phyloP scores from a whole-genome alignment of 2,329 filamentous ascomycete species.

The Sphaerulina populicola region DNA sequence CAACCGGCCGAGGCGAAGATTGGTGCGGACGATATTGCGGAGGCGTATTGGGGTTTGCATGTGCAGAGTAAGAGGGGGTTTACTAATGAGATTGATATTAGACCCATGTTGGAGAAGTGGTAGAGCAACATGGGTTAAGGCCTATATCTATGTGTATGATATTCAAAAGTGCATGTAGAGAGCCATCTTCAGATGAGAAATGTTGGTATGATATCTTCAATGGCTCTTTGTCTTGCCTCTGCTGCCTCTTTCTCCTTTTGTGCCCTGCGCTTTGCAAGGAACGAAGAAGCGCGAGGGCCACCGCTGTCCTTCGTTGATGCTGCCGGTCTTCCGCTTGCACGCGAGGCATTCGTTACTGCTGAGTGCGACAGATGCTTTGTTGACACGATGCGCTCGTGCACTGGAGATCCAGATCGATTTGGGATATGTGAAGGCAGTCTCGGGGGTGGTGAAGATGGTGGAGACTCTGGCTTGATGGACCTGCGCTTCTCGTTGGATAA shows the following conservation, averaged over 20 bases:
- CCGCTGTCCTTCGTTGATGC: constrained; percentile 1
- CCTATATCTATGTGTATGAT: background rate
- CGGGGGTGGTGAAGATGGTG: constrained; percentile 6
- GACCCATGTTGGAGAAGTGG: constrained; percentile 79
- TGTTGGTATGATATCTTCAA: constrained; percentile 35
- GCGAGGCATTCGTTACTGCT: no score
- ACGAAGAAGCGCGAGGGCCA: constrained; percentile 4
- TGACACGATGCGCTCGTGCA: background rate
- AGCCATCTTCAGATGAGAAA: constrained; percentile 35
- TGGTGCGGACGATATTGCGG: constrained; percentile 73
- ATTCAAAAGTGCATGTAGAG: background rate
- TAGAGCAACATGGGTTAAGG: constrained; percentile 34
- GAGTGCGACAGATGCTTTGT: no score
- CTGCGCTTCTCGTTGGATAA: constrained; percentile 1
- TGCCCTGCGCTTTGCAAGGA: constrained; percentile 28
- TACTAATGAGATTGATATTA: constrained; percentile 71
- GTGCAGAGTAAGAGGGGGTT: constrained; percentile 71
- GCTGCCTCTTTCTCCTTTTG: constrained; percentile 23
- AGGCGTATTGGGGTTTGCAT: constrained; percentile 77
- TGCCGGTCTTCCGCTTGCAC: background rate
- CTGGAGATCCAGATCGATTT: background rate
- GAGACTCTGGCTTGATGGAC: background rate
- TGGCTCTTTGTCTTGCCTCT: constrained; percentile 24
- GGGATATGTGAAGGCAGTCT: background rate
- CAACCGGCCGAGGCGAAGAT: constrained; percentile 59